Percentiles rank a stretch among this genome's conserved stretches.
These are phyloP conservation scores for Datisca glomerata DNA, from an alignment of 306 rosid genomes.

Conservation along the genomic window DNA sequence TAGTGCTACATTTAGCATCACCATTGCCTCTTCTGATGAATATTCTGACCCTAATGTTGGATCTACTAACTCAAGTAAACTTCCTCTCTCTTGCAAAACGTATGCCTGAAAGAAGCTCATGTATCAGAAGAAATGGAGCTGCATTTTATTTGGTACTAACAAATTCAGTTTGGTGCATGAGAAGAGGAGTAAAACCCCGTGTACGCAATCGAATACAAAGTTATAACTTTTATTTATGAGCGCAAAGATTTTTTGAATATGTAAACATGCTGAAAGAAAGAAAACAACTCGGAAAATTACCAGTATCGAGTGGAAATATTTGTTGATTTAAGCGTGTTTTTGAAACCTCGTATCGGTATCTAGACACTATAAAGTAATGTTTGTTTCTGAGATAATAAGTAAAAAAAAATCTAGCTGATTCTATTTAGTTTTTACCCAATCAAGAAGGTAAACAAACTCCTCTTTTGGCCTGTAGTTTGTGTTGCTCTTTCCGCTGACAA, in stretches of 20 bases:
- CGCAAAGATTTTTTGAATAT: no score
- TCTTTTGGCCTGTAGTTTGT: conserved; percentile 78
- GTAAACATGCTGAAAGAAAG: neutral
- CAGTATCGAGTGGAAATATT: neutral
- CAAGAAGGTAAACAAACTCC: conserved; percentile 87
- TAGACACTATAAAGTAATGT: no score
- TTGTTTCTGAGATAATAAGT: no score
- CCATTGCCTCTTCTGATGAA: conserved; percentile 55
- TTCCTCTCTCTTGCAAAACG: conserved; percentile 85
- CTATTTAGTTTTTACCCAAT: conserved; percentile 59
- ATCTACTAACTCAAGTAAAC: conserved; percentile 73
- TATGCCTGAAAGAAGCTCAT: conserved; percentile 52
- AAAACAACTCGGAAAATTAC: neutral
- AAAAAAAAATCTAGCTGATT: no score
- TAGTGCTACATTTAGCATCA: conserved; percentile 82
- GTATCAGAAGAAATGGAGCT: no score
- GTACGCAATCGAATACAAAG: no score
- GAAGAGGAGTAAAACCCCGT: no score
- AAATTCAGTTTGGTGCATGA: no score
- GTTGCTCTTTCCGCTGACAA: conserved; percentile 84
- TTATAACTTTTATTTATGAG: no score
- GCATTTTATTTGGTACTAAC: no score
- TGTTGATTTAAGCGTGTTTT: neutral
- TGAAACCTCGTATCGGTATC: no score
- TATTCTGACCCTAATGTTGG: conserved; percentile 74